A percentile compares a stretch with the other conserved stretches of the same genome.
phyloP scores from a whole-genome alignment of 192 early-diverging fungal genomes.

The Coemansia sp. region DNA sequence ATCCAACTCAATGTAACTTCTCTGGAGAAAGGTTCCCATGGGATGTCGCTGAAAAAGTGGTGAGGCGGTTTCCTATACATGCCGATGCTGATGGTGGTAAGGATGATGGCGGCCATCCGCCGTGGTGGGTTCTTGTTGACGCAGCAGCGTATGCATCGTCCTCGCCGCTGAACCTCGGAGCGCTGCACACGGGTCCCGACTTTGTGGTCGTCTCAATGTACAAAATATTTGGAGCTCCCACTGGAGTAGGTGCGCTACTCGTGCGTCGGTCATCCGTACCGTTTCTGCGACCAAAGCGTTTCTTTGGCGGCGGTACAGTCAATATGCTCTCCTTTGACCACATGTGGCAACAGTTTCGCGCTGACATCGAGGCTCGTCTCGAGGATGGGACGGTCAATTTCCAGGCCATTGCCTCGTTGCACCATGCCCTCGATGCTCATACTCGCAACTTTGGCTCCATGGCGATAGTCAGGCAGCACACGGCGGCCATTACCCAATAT shows the following conservation, averaged over 20 bases:
- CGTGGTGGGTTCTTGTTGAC: constrained; percentile 68
- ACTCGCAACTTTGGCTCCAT: constrained; percentile 48
- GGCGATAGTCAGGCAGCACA: constrained; percentile 51
- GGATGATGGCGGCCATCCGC: constrained; percentile 11
- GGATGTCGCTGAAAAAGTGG: constrained; percentile 55
- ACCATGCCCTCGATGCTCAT: constrained; percentile 64
- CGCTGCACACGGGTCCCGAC: constrained; percentile 56
- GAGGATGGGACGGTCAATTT: constrained; percentile 85
- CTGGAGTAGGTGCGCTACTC: constrained; percentile 77
- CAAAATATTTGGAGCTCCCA: constrained; percentile 88
- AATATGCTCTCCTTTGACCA: constrained; percentile 56
- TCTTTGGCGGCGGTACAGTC: constrained; percentile 85
- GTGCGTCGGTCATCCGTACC: constrained; percentile 56
- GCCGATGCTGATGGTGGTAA: background rate
- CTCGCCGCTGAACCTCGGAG: constrained; percentile 59
- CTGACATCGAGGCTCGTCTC: constrained; percentile 51
- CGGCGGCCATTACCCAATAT: constrained; percentile 48
- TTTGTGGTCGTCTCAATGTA: constrained; percentile 81
- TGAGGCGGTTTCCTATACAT: constrained; percentile 20
- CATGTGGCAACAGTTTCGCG: constrained; percentile 59
- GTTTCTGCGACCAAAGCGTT: constrained; percentile 55
- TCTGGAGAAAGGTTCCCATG: constrained; percentile 72
- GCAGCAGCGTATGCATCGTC: constrained; percentile 71
- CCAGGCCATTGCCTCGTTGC: constrained; percentile 68
- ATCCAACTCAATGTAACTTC: constrained; percentile 87